Evolutionary conservation across 2,329 filamentous ascomycete genomes (phyloP).

Genomic region (Fusarium sarcochroum): DNA sequence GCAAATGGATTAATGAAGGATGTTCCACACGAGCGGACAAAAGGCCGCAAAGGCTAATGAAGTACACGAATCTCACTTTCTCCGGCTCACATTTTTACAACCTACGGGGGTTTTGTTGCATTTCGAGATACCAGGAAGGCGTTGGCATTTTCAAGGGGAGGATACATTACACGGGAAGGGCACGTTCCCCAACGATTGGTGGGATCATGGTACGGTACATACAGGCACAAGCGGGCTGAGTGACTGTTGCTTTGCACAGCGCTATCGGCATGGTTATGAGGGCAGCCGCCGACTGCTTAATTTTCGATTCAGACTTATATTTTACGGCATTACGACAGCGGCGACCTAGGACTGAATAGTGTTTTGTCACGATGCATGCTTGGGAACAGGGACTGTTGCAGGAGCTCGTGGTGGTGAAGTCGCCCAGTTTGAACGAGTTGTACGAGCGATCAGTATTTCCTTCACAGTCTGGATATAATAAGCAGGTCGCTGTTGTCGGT

Average conservation of each 20-base stretch:
- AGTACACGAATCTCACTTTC: conserved; percentile 51
- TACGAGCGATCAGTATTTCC: conserved; percentile 14
- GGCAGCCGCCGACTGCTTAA: conserved; percentile 36
- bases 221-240: conserved; percentile 31
- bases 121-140: conserved; percentile 59
- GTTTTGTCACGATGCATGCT: conserved; percentile 1
- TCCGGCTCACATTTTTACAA: conserved; percentile 42
- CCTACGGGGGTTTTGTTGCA: conserved; percentile 49
- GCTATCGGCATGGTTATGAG: conserved; percentile 40
- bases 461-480: conserved; percentile 46
- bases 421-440: conserved; percentile 15
- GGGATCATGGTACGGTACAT: conserved; percentile 42
- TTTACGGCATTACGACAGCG: conserved; percentile 38
- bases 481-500: conserved; percentile 36
- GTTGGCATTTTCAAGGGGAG: conserved; percentile 50
- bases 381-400: conserved; percentile 4
- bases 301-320: conserved; percentile 42
- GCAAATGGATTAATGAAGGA: conserved; percentile 30
- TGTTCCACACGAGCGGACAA: conserved; percentile 36
- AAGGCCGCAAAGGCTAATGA: conserved; percentile 50
- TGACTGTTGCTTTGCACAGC: conserved; percentile 32
- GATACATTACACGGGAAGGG: conserved; percentile 37
- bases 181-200: conserved; percentile 26
- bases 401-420: conserved; percentile 5
- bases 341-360: conserved; percentile 16